Percentiles rank a stretch among this genome's conserved stretches.
These are phyloP conservation scores for Platanthera zijinensis DNA, from an alignment of 106 monocot genomes.

Conservation along the genomic window DNA sequence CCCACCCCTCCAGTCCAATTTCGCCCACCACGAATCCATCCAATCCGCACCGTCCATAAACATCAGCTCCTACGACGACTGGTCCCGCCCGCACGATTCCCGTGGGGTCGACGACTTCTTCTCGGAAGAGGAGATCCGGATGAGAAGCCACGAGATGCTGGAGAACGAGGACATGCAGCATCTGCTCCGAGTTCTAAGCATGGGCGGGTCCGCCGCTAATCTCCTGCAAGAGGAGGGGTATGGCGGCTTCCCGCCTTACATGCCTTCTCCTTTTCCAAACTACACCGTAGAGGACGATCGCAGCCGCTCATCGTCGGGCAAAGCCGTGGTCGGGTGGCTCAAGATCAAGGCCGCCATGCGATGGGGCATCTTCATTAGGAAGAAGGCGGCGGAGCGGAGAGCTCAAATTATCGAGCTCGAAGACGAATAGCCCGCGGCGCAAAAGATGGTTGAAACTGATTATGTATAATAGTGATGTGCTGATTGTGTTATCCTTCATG, in stretches of 20 bases:
- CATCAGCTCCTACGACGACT: slow-evolving; percentile 23
- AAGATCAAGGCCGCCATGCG: slow-evolving; percentile 71
- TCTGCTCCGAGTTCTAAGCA: slow-evolving; percentile 39
- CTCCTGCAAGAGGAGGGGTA: slow-evolving; percentile 18
- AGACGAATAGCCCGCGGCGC: not conserved
- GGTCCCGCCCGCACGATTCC: slow-evolving; percentile 16
- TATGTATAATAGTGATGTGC: not conserved
- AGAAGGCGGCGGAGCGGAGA: slow-evolving; percentile 41
- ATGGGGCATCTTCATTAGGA: slow-evolving; percentile 60
- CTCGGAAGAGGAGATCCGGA: slow-evolving; percentile 50
- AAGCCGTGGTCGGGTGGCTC: slow-evolving; percentile 54
- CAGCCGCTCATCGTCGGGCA: slow-evolving; percentile 21
- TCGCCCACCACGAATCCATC: slow-evolving; percentile 9
- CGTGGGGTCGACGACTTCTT: slow-evolving; percentile 23
- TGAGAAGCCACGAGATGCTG: slow-evolving; percentile 49
- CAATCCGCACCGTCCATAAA: slow-evolving; percentile 8
- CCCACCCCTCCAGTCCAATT: slow-evolving; percentile 3
- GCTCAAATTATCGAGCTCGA: slow-evolving; percentile 47
- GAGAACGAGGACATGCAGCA: slow-evolving; percentile 66
- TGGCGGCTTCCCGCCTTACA: slow-evolving; percentile 7
- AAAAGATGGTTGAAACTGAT: not conserved
- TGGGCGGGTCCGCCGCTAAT: slow-evolving; percentile 25
- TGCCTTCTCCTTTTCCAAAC: slow-evolving; percentile 21
- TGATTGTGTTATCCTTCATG: too few species aligned
- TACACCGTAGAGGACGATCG: slow-evolving; percentile 26